A percentile compares a stretch with the other conserved stretches of the same genome.
These are phyloP conservation scores for Ceratocystis huliohia DNA, from an alignment of 2,329 filamentous ascomycete genomes.

Conservation along the genomic window DNA sequence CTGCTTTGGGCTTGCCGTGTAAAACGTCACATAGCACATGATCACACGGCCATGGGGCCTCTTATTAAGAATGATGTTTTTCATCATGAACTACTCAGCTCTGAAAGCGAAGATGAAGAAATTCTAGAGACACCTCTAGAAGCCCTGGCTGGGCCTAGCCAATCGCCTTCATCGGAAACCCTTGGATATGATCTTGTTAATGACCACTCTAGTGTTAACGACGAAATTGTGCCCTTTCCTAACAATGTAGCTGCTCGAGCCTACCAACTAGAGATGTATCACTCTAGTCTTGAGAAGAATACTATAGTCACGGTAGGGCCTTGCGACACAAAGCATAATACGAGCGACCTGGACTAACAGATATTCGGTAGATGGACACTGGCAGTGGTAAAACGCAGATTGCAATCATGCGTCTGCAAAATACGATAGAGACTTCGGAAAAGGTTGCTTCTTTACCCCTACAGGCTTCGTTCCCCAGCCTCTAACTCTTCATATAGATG, in stretches of 20 bases:
- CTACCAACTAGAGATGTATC: slow-evolving; percentile 67
- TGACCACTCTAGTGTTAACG: background rate
- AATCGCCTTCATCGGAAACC: background rate
- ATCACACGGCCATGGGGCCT: background rate
- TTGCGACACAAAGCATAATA: slow-evolving; percentile 20
- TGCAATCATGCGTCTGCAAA: slow-evolving; percentile 26
- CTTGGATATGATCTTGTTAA: no score
- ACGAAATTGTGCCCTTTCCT: background rate
- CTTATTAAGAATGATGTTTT: background rate
- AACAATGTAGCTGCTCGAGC: slow-evolving; percentile 37
- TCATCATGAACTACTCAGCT: background rate
- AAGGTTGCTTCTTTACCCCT: background rate
- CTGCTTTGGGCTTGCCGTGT: background rate
- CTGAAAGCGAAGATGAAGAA: background rate
- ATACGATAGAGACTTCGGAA: background rate
- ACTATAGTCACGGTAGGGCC: slow-evolving; percentile 54
- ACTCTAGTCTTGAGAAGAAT: slow-evolving; percentile 54
- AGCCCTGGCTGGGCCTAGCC: background rate
- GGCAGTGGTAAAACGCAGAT: slow-evolving; percentile 68
- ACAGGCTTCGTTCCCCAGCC: slow-evolving; percentile 4
- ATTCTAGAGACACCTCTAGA: background rate
- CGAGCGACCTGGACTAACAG: background rate
- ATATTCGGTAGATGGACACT: slow-evolving; percentile 59
- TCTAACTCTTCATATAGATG: slow-evolving; percentile 33
- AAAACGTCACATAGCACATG: background rate